A percentile compares a stretch with the other conserved stretches of the same genome.
phyloP scores from a whole-genome alignment of 805 yeast species.

The Saitoella complicata region DNA sequence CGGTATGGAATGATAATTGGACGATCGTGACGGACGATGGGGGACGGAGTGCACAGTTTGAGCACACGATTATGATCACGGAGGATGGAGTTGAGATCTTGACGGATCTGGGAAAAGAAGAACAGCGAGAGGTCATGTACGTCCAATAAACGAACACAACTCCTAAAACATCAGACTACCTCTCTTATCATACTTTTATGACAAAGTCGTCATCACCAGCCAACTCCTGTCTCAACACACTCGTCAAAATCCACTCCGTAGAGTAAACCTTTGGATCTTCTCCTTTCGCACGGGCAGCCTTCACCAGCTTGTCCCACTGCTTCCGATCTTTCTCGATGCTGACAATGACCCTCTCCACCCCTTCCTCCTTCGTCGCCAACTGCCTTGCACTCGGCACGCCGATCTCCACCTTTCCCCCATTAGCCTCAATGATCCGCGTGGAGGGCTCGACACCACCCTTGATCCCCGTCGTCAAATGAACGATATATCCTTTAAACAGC shows the following conservation, averaged over 20 bases:
- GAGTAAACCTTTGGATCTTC: conserved; percentile 5
- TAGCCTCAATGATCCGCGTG: conserved; percentile 39
- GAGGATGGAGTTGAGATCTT: too few species aligned
- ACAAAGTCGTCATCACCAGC: conserved; percentile 9
- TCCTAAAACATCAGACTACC: not conserved
- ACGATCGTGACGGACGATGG: not conserved
- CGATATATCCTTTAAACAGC: conserved; percentile 32
- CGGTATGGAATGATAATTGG: not conserved
- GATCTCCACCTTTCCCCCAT: conserved; percentile 31
- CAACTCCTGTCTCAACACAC: conserved; percentile 13
- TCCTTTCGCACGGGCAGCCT: conserved; percentile 4
- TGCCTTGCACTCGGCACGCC: conserved; percentile 14
- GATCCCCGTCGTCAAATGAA: conserved; percentile 41
- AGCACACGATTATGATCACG: not conserved
- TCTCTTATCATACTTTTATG: not conserved
- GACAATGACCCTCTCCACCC: conserved; percentile 9
- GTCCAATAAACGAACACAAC: too few species aligned
- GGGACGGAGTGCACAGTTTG: not conserved
- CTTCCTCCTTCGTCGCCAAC: conserved; percentile 10
- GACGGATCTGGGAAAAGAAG: too few species aligned
- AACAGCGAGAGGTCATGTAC: too few species aligned
- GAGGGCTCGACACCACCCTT: conserved; percentile 47
- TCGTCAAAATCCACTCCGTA: conserved; percentile 15
- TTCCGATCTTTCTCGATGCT: conserved; percentile 11
- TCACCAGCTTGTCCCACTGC: conserved; percentile 6